Conservation (phyloP, 192 early-diverging fungal species). For the Coemansia sp. region DNA sequence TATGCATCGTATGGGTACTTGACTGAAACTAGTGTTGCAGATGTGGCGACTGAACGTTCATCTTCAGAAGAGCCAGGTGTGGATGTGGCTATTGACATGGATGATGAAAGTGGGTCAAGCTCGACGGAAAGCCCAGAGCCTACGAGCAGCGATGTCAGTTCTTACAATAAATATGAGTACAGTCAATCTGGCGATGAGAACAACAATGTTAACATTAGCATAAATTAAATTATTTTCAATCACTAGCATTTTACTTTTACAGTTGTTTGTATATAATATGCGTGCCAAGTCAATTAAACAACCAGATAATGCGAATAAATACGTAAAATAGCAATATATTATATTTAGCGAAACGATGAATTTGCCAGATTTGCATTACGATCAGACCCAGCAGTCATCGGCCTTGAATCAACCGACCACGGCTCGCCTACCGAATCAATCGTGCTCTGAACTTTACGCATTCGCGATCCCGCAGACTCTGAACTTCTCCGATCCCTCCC, state of each 20-base stretch:
- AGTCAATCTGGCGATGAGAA: too few relatives aligned
- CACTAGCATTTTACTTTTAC: too few relatives aligned
- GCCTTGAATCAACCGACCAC: background rate
- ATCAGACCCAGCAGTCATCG: background rate
- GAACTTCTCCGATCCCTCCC: background rate
- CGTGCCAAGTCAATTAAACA: too few relatives aligned
- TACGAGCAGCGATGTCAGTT: background rate
- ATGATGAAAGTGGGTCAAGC: background rate
- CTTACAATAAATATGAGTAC: background rate
- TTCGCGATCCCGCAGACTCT: background rate
- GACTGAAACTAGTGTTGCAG: too few relatives aligned
- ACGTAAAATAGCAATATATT: background rate
- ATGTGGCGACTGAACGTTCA: background rate
- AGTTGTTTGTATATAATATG: too few relatives aligned
- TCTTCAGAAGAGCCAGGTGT: background rate
- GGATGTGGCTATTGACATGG: background rate
- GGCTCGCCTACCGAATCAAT: background rate
- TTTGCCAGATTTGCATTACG: background rate
- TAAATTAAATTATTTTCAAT: too few relatives aligned
- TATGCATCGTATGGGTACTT: too few relatives aligned
- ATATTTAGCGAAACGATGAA: too few relatives aligned
- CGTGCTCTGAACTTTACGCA: slow-evolving; percentile 5
- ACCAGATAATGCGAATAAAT: too few relatives aligned
- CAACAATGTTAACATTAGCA: too few relatives aligned
- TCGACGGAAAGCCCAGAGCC: too few relatives aligned